Conservation (phyloP, 1,139 yeast species). For the Geotrichum siamense region DNA sequence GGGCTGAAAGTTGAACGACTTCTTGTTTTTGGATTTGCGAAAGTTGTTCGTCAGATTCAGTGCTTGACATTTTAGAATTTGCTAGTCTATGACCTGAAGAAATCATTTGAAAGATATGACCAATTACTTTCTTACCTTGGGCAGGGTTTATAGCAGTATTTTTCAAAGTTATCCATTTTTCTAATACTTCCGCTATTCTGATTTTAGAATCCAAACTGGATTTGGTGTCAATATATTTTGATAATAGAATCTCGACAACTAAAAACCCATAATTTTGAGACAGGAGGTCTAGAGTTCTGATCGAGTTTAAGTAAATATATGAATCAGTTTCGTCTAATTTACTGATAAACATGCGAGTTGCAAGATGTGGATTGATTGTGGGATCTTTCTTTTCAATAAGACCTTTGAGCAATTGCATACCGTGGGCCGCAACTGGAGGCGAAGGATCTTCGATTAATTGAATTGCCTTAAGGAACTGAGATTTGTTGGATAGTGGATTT, state of each 20-base stretch:
- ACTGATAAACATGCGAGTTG: slow-evolving; percentile 51
- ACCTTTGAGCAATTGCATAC: slow-evolving; percentile 57
- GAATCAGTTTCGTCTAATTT: slow-evolving; percentile 79
- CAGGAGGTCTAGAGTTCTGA: slow-evolving; percentile 65
- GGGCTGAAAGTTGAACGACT: slow-evolving; percentile 2
- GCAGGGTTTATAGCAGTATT: slow-evolving; percentile 31
- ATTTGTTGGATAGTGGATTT: neutral
- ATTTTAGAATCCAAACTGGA: slow-evolving; percentile 53
- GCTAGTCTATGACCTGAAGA: neutral
- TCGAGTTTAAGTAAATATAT: slow-evolving; percentile 72
- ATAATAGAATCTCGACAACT: slow-evolving; percentile 40
- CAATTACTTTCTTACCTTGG: slow-evolving; percentile 1
- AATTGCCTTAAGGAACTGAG: slow-evolving; percentile 46
- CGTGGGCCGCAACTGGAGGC: slow-evolving; percentile 83
- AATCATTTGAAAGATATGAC: slow-evolving; percentile 26
- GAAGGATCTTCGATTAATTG: slow-evolving; percentile 65
- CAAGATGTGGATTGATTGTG: slow-evolving; percentile 48
- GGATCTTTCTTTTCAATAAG: slow-evolving; percentile 47
- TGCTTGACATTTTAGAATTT: neutral
- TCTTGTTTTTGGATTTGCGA: neutral
- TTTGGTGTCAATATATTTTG: slow-evolving; percentile 38
- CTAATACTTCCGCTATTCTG: slow-evolving; percentile 72
- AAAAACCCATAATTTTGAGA: slow-evolving; percentile 39
- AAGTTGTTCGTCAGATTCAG: neutral
- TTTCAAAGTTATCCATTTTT: slow-evolving; percentile 52